Percentiles rank a stretch among this genome's conserved stretches.
These are phyloP conservation scores for Rosa lucieae DNA, from an alignment of 306 rosid species.

Conservation along the genomic window DNA sequence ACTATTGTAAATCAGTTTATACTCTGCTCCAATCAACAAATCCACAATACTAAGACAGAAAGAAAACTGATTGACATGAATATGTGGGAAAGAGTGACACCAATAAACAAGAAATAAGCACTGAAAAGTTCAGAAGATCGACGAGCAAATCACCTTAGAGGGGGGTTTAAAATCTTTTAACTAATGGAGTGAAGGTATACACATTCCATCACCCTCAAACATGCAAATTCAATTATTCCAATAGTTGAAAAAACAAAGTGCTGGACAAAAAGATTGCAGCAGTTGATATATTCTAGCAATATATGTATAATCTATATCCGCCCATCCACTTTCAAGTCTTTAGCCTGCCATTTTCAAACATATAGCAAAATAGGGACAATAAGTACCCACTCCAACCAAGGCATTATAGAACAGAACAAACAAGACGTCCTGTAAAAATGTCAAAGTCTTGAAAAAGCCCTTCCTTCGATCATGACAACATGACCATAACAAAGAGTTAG, in stretches of 20 bases:
- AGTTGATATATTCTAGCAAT: constrained; percentile 7
- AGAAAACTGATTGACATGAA: neutral
- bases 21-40: neutral
- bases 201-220: neutral
- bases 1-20: neutral
- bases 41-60: neutral
- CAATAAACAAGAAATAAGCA: neutral
- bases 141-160: neutral
- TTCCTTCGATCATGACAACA: neutral
- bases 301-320: neutral
- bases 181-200: neutral
- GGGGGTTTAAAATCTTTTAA: neutral
- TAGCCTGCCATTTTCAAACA: neutral
- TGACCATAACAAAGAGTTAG: neutral
- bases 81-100: too few species aligned
- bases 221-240: neutral
- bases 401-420: neutral
- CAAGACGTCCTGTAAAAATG: neutral
- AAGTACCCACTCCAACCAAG: constrained; percentile 21
- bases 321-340: neutral
- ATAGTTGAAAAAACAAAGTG: neutral
- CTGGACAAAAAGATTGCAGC: neutral
- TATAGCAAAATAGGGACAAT: neutral
- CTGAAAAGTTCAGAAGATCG: neutral
- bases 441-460: neutral